These are phyloP conservation scores for Tetratostichococcus sp. DNA, from an alignment of 139 green algal genomes.

Conservation along the genomic window DNA sequence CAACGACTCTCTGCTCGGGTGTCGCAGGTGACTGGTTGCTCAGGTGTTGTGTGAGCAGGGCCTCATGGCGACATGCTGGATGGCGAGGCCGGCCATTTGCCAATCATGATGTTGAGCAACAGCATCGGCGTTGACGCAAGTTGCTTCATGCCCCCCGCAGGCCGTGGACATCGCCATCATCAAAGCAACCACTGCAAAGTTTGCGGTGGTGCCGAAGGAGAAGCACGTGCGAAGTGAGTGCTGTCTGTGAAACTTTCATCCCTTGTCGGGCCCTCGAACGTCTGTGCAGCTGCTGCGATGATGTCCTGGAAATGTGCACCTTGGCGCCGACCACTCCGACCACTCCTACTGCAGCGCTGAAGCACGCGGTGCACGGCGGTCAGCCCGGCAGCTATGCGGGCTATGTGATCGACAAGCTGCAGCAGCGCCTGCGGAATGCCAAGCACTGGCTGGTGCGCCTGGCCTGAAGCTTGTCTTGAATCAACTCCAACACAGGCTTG, in stretches of 20 bases:
- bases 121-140: too few relatives aligned
- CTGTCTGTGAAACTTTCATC: too few relatives aligned
- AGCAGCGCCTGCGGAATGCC: conserved; percentile 33
- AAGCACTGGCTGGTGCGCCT: conserved; percentile 48
- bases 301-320: too few relatives aligned
- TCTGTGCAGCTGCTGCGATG: too few relatives aligned
- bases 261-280: too few relatives aligned
- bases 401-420: conserved; percentile 41
- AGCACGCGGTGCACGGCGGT: conserved; percentile 19
- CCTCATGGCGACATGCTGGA: too few relatives aligned
- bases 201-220: conserved; percentile 88
- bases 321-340: background rate
- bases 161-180: conserved; percentile 83
- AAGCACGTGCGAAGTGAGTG: conserved; percentile 84
- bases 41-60: too few relatives aligned
- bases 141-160: conserved; percentile 23
- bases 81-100: too few relatives aligned
- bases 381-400: conserved; percentile 1
- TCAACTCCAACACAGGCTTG: background rate
- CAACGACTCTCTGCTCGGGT: too few relatives aligned
- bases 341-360: conserved; percentile 24
- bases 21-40: too few relatives aligned
- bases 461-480: background rate
- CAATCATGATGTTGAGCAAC: too few relatives aligned
- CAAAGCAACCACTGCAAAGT: conserved; percentile 88